Evolutionary conservation across 2,329 filamentous ascomycete species (phyloP).

Genomic region (Geosmithia flava): DNA sequence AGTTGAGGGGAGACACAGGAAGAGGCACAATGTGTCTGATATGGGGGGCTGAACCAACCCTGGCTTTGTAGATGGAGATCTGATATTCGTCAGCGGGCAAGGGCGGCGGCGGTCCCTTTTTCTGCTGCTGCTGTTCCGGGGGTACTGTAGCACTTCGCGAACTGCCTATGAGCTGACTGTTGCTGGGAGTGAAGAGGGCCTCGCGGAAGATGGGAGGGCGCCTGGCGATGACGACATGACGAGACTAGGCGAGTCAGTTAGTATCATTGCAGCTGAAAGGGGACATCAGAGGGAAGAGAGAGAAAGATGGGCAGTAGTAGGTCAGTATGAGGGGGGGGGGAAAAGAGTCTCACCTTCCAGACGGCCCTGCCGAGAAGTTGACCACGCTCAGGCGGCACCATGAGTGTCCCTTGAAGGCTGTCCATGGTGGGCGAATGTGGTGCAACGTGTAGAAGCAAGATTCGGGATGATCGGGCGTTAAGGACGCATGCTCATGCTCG

Average conservation of each 20-base stretch:
- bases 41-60: constrained; percentile 20
- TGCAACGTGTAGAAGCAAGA: not conserved
- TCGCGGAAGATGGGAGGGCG: constrained; percentile 19
- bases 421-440: constrained; percentile 16
- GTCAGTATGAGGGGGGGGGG: too few relatives aligned
- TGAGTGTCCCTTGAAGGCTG: constrained; percentile 30
- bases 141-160: constrained; percentile 9
- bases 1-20: not conserved
- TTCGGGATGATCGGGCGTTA: not conserved
- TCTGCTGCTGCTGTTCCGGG: not conserved
- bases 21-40: not conserved
- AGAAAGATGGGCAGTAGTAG: constrained; percentile 7
- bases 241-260: constrained; percentile 25
- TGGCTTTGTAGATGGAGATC: constrained; percentile 43
- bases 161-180: constrained; percentile 6
- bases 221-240: constrained; percentile 44
- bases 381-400: constrained; percentile 36
- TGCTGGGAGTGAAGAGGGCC: constrained; percentile 19
- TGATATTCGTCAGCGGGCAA: constrained; percentile 26
- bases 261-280: too few relatives aligned
- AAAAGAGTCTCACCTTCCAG: constrained; percentile 32
- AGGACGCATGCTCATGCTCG: not conserved
- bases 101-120: constrained; percentile 6
- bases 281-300: constrained; percentile 1
- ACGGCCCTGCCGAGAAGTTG: constrained; percentile 36